These are phyloP conservation scores for Xylariaceae sp. DNA, from an alignment of 2,329 filamentous ascomycete genomes.

Conservation along the genomic window DNA sequence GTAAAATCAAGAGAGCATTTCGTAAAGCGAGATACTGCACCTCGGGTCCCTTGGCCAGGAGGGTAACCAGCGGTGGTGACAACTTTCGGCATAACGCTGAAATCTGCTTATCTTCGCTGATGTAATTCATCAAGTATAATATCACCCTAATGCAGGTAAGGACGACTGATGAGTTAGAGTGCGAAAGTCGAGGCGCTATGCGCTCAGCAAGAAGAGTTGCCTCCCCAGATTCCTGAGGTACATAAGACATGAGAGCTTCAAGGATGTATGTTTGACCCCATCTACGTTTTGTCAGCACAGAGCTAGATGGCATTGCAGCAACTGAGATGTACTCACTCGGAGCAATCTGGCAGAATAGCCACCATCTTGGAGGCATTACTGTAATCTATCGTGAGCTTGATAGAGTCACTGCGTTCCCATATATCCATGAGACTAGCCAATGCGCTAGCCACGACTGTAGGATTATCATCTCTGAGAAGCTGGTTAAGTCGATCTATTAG, in stretches of 20 bases:
- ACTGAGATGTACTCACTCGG: conserved; percentile 62
- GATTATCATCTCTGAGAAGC: conserved; percentile 91
- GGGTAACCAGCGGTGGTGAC: conserved; percentile 88
- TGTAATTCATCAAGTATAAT: conserved; percentile 98
- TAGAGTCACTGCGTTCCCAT: conserved; percentile 95
- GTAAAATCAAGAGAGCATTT: conserved; percentile 90
- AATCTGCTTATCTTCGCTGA: conserved; percentile 84
- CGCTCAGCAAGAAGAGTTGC: conserved; percentile 87
- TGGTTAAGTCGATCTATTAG: conserved; percentile 87
- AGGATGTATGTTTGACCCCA: conserved; percentile 99
- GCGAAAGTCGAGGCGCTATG: conserved; percentile 90
- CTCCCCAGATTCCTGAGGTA: conserved; percentile 86
- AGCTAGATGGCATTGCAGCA: neutral
- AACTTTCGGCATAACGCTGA: conserved; percentile 84
- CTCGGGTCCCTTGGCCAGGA: conserved; percentile 92
- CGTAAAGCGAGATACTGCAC: conserved; percentile 96
- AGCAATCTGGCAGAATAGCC: conserved; percentile 92
- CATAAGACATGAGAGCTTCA: conserved; percentile 95
- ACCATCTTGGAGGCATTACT: conserved; percentile 97
- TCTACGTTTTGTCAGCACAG: conserved; percentile 41
- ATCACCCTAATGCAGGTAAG: conserved; percentile 95
- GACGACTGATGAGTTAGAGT: conserved; percentile 95
- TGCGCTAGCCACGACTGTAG: conserved; percentile 93
- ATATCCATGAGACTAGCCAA: conserved; percentile 92
- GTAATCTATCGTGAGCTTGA: conserved; percentile 97